Conservation (phyloP, 139 green algal species). For the Tetratostichococcus sp. region DNA sequence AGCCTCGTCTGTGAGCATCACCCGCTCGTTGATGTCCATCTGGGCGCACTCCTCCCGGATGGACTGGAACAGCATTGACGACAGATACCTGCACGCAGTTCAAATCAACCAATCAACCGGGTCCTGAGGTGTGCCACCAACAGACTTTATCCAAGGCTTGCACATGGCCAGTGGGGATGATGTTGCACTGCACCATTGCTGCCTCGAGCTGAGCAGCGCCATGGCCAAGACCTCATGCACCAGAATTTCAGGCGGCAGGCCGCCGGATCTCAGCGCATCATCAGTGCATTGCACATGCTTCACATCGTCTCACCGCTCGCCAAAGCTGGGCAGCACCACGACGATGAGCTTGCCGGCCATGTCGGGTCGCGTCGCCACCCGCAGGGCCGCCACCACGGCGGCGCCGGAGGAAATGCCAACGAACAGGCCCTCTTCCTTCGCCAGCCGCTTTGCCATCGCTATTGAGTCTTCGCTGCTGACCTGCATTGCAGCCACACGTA, state of each 20-base stretch:
- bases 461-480: conserved; percentile 80
- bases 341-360: conserved; percentile 81
- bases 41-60: conserved; percentile 48
- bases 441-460: conserved; percentile 78
- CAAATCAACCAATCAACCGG: too few species aligned
- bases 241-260: too few species aligned
- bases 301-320: conserved; percentile 49
- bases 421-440: conserved; percentile 78
- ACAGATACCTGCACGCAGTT: conserved; percentile 62
- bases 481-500: conserved; percentile 14
- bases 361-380: conserved; percentile 82
- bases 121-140: too few species aligned
- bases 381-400: conserved; percentile 52
- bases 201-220: too few species aligned
- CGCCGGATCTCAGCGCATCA: too few species aligned
- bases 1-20: conserved; percentile 55
- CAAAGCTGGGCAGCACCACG: conserved; percentile 86
- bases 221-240: too few species aligned
- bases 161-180: too few species aligned
- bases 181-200: too few species aligned
- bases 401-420: conserved; percentile 73
- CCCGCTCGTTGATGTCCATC: conserved; percentile 68
- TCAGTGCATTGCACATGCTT: too few species aligned
- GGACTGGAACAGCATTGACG: conserved; percentile 52
- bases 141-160: too few species aligned